Evolutionary conservation across 306 rosid species (phyloP).

Genomic region (Quercus alba): DNA sequence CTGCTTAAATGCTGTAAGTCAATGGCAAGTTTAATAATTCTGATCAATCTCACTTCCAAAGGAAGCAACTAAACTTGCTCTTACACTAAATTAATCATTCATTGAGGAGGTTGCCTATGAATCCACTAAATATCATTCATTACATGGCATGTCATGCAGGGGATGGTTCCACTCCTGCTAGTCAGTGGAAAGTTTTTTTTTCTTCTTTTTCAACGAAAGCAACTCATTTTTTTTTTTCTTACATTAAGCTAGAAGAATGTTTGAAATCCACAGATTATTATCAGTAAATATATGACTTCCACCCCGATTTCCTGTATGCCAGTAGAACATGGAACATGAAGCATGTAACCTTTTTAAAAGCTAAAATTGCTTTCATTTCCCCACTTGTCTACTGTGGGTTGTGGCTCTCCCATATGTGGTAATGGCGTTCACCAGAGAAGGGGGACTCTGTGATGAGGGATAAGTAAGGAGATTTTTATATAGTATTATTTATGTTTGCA

Average conservation of each 20-base stretch:
- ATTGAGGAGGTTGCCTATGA: not conserved
- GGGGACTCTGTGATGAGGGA: not conserved
- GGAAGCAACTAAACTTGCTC: not conserved
- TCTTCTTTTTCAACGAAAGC: not conserved
- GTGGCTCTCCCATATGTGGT: too few relatives aligned
- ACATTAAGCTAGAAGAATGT: not conserved
- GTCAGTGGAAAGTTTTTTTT: not conserved
- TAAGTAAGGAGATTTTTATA: too few relatives aligned
- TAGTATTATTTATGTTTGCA: too few relatives aligned
- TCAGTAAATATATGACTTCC: not conserved
- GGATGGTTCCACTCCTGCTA: not conserved
- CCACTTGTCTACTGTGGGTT: not conserved
- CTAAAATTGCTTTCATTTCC: not conserved
- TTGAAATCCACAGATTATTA: not conserved
- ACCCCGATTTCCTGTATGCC: not conserved
- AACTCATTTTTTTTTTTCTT: not conserved
- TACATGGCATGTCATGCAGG: not conserved
- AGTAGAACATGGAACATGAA: not conserved
- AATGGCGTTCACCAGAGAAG: not conserved
- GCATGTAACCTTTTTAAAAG: not conserved
- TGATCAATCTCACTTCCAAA: not conserved
- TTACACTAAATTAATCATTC: not conserved
- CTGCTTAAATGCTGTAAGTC: not conserved
- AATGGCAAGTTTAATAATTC: not conserved
- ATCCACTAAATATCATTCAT: not conserved